Evolutionary conservation across 2,329 filamentous ascomycete genomes (phyloP).

Genomic region (Fusarium nisikadoi): DNA sequence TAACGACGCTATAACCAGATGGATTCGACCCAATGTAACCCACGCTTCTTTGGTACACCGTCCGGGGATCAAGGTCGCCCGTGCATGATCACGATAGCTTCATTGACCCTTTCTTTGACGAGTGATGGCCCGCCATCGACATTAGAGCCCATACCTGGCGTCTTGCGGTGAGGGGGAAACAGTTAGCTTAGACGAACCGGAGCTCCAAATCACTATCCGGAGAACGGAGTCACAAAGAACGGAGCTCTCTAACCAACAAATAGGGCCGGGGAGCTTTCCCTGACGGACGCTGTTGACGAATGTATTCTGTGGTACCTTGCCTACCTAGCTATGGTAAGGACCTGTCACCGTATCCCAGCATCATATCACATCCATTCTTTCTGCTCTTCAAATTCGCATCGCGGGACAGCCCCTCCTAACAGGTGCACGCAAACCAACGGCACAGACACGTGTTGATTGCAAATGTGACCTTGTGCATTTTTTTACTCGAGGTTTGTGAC

Average conservation of each 20-base stretch:
- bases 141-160: slow-evolving; percentile 29
- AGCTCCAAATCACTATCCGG: slow-evolving; percentile 22
- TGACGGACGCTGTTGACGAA: not conserved
- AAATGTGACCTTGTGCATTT: slow-evolving; percentile 43
- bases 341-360: slow-evolving; percentile 16
- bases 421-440: slow-evolving; percentile 40
- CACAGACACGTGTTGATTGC: slow-evolving; percentile 40
- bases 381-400: slow-evolving; percentile 6
- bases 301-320: not conserved
- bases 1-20: slow-evolving; percentile 11
- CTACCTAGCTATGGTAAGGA: slow-evolving; percentile 8
- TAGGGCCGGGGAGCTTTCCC: not conserved
- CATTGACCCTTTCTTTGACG: slow-evolving; percentile 27
- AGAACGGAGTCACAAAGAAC: slow-evolving; percentile 3
- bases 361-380: slow-evolving; percentile 11
- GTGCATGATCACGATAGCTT: slow-evolving; percentile 45
- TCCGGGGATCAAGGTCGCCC: slow-evolving; percentile 40
- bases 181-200: slow-evolving; percentile 28
- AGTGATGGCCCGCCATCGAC: slow-evolving; percentile 26
- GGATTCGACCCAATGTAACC: slow-evolving; percentile 4
- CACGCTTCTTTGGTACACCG: slow-evolving; percentile 18
- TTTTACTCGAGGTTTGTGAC: slow-evolving; percentile 5
- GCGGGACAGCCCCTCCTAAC: slow-evolving; percentile 24
- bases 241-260: slow-evolving; percentile 4
- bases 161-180: slow-evolving; percentile 33